These are phyloP conservation scores for Fusarium setosum DNA, from an alignment of 2,329 filamentous ascomycete genomes.

Conservation along the genomic window DNA sequence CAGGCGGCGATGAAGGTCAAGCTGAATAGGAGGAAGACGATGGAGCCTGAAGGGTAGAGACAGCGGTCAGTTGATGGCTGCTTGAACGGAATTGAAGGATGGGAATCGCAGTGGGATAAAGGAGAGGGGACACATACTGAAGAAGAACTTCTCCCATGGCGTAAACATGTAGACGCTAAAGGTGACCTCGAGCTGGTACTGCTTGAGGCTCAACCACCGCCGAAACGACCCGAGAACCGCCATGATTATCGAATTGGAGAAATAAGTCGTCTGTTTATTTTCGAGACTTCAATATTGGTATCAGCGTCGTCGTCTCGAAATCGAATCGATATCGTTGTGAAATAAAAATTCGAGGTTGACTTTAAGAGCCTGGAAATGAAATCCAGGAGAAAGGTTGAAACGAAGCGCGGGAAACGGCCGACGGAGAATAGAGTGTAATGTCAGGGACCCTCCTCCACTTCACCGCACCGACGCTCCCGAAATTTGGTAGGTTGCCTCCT, in stretches of 20 bases:
- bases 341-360: background rate
- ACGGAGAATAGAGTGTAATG: constrained; percentile 16
- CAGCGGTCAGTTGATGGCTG: constrained; percentile 45
- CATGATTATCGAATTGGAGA: constrained; percentile 33
- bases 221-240: constrained; percentile 66
- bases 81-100: background rate
- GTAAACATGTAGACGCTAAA: constrained; percentile 98
- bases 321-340: background rate
- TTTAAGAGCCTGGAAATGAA: background rate
- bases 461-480: constrained; percentile 37
- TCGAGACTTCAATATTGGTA: background rate
- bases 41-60: constrained; percentile 74
- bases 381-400: constrained; percentile 31
- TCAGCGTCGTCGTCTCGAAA: background rate
- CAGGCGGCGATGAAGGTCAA: constrained; percentile 88
- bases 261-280: background rate
- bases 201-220: constrained; percentile 92
- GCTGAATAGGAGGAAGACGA: constrained; percentile 89
- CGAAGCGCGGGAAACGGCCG: background rate
- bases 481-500: constrained; percentile 28
- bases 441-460: constrained; percentile 21
- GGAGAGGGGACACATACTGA: constrained; percentile 74
- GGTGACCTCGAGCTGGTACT: constrained; percentile 98
- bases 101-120: background rate
- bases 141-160: constrained; percentile 94